Percentiles rank a stretch among this genome's conserved stretches.
Evolutionary conservation across 2,329 filamentous ascomycete genomes (phyloP).

Genomic region (Chaetomiaceae sp.): DNA sequence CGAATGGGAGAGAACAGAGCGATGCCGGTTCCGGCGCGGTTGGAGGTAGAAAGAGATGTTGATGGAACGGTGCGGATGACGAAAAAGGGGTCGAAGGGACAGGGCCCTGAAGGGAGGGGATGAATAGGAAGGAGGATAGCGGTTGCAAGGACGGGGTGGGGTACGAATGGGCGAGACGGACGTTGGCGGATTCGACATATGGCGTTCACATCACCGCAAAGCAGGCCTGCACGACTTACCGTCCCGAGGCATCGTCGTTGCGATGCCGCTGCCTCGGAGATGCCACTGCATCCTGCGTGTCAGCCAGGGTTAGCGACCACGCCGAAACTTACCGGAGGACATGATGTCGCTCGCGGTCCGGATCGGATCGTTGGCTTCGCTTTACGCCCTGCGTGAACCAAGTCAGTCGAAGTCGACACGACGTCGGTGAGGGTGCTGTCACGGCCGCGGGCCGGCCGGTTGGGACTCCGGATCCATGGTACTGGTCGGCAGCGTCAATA

Average conservation of each 20-base stretch:
- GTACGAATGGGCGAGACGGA: too few species aligned
- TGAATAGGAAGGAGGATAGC: too few species aligned
- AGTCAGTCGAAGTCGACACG: conserved; percentile 2
- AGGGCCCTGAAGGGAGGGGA: too few species aligned
- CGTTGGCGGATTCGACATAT: too few species aligned
- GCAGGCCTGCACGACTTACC: conserved; percentile 5
- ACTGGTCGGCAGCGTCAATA: background rate
- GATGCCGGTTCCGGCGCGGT: too few species aligned
- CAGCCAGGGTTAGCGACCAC: conserved; percentile 13
- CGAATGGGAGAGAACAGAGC: too few species aligned
- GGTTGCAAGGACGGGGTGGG: too few species aligned
- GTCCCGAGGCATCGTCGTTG: background rate
- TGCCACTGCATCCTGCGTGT: background rate
- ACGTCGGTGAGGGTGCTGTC: background rate
- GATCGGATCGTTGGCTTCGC: conserved; percentile 5
- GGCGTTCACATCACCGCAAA: background rate
- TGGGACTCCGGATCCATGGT: background rate
- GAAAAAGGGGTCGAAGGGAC: too few species aligned
- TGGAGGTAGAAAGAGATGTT: too few species aligned
- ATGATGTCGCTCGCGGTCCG: conserved; percentile 9
- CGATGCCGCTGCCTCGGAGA: background rate
- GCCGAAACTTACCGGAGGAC: conserved; percentile 17
- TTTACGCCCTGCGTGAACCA: background rate
- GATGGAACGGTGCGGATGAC: too few species aligned
- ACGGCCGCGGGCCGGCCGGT: background rate